Evolutionary conservation across 164 flowering plant species (phyloP).

Genomic region (Malania oleifera): DNA sequence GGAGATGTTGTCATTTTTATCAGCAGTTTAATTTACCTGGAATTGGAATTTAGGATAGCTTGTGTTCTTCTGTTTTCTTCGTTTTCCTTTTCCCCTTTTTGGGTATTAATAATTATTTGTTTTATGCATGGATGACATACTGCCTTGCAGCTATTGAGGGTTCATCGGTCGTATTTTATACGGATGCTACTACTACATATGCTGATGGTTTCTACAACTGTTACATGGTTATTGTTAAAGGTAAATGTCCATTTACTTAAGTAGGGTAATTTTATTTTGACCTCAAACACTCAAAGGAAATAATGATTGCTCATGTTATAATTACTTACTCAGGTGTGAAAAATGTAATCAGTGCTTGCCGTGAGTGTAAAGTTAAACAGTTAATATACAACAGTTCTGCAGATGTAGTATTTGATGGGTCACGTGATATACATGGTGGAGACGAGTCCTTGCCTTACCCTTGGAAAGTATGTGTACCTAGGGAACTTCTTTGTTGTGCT

Average conservation of each 20-base stretch:
- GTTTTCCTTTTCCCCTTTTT: neutral
- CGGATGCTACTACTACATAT: conserved; percentile 27
- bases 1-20: too few species aligned
- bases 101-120: too few species aligned
- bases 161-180: conserved; percentile 61
- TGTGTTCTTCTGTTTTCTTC: too few species aligned
- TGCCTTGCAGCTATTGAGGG: conserved; percentile 68
- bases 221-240: conserved; percentile 71
- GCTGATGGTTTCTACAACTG: conserved; percentile 36
- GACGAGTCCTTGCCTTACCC: conserved; percentile 72
- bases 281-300: neutral
- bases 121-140: neutral
- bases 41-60: too few species aligned
- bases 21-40: too few species aligned
- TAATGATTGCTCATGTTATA: neutral
- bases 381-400: conserved; percentile 81
- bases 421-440: conserved; percentile 51
- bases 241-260: conserved; percentile 25
- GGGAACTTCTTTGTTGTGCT: neutral
- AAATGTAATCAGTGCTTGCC: conserved; percentile 84
- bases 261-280: neutral
- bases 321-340: conserved; percentile 52
- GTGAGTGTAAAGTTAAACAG: conserved; percentile 61
- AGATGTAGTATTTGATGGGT: conserved; percentile 75
- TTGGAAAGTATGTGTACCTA: conserved; percentile 42